phyloP scores from a whole-genome alignment of 148 eudicot genomes.

The Cornus suecica region DNA sequence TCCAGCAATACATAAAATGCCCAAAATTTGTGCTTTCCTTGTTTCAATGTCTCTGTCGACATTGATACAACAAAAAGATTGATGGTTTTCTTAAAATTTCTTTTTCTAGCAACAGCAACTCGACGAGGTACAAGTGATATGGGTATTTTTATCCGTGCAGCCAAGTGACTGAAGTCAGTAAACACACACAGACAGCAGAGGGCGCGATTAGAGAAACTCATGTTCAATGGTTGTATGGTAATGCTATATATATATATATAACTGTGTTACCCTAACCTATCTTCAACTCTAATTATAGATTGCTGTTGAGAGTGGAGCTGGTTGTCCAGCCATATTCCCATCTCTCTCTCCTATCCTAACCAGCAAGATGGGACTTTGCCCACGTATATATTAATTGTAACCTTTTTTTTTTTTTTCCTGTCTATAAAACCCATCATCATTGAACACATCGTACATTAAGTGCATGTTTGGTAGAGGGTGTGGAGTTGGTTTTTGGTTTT shows the following conservation, averaged over 20 bases:
- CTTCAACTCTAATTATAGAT: constrained; percentile 16
- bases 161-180: constrained; percentile 54
- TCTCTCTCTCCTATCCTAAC: constrained; percentile 9
- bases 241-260: constrained; percentile 11
- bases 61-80: not conserved
- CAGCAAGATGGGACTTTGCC: not conserved
- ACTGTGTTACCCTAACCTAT: constrained; percentile 7
- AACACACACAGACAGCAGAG: constrained; percentile 12
- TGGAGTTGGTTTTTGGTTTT: too few relatives aligned
- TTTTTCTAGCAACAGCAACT: constrained; percentile 57
- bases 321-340: not conserved
- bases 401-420: not conserved
- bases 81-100: not conserved
- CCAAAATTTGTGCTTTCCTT: too few relatives aligned
- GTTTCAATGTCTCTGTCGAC: too few relatives aligned
- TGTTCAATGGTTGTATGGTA: constrained; percentile 4
- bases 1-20: too few relatives aligned
- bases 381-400: not conserved
- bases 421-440: not conserved
- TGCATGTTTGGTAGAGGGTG: too few relatives aligned
- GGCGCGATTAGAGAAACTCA: constrained; percentile 11
- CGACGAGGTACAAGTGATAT: constrained; percentile 79
- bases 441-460: not conserved
- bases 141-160: constrained; percentile 70
- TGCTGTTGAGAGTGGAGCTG: constrained; percentile 12